phyloP scores from a whole-genome alignment of 768 basidiomycete species.

The Piloderma croceum region DNA sequence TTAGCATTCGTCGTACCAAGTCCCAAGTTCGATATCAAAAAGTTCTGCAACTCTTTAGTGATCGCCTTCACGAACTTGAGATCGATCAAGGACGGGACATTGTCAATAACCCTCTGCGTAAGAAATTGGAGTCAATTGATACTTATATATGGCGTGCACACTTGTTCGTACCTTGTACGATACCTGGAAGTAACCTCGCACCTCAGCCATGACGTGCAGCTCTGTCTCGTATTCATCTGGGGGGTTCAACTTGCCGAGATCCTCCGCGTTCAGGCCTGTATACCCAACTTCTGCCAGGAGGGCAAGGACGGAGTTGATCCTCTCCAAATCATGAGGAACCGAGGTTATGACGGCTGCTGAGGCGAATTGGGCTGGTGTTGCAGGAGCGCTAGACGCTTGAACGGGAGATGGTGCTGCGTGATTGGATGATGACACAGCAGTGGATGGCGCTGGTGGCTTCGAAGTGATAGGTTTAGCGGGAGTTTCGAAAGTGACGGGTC shows the following conservation, averaged over 20 bases:
- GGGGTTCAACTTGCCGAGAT: slow-evolving; percentile 29
- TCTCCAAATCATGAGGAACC: slow-evolving; percentile 4
- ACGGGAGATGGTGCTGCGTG: neutral
- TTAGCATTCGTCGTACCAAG: slow-evolving; percentile 30
- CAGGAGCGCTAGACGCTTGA: too few relatives aligned
- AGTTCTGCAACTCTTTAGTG: slow-evolving; percentile 25
- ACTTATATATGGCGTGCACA: neutral
- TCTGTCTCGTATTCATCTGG: slow-evolving; percentile 37
- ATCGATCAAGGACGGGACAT: slow-evolving; percentile 31
- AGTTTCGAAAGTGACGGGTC: neutral
- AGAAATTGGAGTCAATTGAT: neutral
- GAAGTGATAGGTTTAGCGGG: neutral
- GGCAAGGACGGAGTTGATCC: slow-evolving; percentile 19
- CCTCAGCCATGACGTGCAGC: slow-evolving; percentile 38
- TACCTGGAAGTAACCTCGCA: slow-evolving; percentile 41
- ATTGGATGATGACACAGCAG: neutral
- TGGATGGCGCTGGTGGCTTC: neutral
- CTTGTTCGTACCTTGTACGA: slow-evolving; percentile 35
- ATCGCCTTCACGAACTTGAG: slow-evolving; percentile 30
- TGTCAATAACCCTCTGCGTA: slow-evolving; percentile 41
- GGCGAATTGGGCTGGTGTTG: too few relatives aligned
- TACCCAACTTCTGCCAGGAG: slow-evolving; percentile 28
- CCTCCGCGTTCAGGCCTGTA: slow-evolving; percentile 20
- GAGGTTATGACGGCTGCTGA: neutral
- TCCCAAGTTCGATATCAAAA: slow-evolving; percentile 30